Percentiles rank a stretch among this genome's conserved stretches.
Evolutionary conservation across 75 land plant genomes (phyloP).

Genomic region (Pinus taeda): DNA sequence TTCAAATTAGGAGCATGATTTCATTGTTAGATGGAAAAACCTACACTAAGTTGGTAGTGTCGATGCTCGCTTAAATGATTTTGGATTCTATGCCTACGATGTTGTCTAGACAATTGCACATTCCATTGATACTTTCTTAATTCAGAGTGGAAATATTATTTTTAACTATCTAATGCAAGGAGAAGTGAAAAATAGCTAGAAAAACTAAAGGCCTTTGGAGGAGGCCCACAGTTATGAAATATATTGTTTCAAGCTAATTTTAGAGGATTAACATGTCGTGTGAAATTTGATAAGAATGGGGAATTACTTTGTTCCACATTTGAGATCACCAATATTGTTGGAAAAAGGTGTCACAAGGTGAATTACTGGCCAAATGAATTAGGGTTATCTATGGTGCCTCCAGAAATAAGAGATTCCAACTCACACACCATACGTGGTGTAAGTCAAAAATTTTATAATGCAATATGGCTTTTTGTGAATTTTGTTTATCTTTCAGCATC

Average conservation of each 20-base stretch:
- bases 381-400: slow-evolving; percentile 24
- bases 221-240: slow-evolving; percentile 11
- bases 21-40: slow-evolving; percentile 41
- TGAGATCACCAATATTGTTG: slow-evolving; percentile 52
- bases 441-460: slow-evolving; percentile 17
- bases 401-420: slow-evolving; percentile 9
- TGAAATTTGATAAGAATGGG: slow-evolving; percentile 34
- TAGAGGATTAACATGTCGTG: slow-evolving; percentile 37
- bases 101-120: slow-evolving; percentile 33
- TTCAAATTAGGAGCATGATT: slow-evolving; percentile 36
- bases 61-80: slow-evolving; percentile 27
- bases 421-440: neutral
- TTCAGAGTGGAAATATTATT: slow-evolving; percentile 12
- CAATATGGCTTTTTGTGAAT: too few species aligned
- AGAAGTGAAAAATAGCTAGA: slow-evolving; percentile 13
- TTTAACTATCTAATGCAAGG: neutral
- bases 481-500: too few species aligned
- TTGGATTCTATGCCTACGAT: slow-evolving; percentile 55
- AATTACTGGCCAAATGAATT: slow-evolving; percentile 53
- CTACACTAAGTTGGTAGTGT: slow-evolving; percentile 8
- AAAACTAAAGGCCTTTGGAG: slow-evolving; percentile 27
- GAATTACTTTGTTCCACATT: slow-evolving; percentile 31
- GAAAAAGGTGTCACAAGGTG: slow-evolving; percentile 34
- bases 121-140: slow-evolving; percentile 24
- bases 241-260: slow-evolving; percentile 17